Conservation (phyloP, 768 basidiomycete species). For the Amanita polypyramis region DNA sequence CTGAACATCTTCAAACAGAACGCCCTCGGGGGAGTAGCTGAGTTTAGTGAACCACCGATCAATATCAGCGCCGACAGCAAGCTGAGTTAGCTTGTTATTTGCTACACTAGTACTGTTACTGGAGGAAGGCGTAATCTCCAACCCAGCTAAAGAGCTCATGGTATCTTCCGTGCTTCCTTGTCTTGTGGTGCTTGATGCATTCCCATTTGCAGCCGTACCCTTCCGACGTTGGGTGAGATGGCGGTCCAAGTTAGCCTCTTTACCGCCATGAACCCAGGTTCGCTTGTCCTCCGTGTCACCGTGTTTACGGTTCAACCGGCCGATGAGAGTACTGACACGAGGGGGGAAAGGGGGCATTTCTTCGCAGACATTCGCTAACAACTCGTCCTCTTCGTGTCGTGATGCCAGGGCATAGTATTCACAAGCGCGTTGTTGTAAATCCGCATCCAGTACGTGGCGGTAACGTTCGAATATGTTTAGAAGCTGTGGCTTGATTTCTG, state of each 20-base stretch:
- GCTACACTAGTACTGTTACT: constrained; percentile 10
- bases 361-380: constrained; percentile 91
- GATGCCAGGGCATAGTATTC: constrained; percentile 88
- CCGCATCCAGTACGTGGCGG: constrained; percentile 93
- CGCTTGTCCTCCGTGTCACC: constrained; percentile 92
- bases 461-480: constrained; percentile 94
- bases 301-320: constrained; percentile 79
- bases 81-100: constrained; percentile 14
- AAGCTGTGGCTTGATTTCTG: constrained; percentile 93
- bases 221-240: constrained; percentile 48
- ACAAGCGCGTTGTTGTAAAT: constrained; percentile 96
- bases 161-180: constrained; percentile 38
- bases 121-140: constrained; percentile 38
- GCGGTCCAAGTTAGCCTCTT: constrained; percentile 78
- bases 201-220: constrained; percentile 24
- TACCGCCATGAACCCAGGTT: constrained; percentile 94
- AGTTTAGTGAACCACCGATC: constrained; percentile 89
- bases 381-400: constrained; percentile 81
- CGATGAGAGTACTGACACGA: constrained; percentile 82
- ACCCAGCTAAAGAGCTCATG: constrained; percentile 70
- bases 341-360: constrained; percentile 99
- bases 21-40: constrained; percentile 69
- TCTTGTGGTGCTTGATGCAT: constrained; percentile 15
- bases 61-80: constrained; percentile 43
- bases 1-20: constrained; percentile 92